Percentiles rank a stretch among this genome's conserved stretches.
Conservation (phyloP, 306 rosid genomes). For the Pyrus betulifolia region DNA sequence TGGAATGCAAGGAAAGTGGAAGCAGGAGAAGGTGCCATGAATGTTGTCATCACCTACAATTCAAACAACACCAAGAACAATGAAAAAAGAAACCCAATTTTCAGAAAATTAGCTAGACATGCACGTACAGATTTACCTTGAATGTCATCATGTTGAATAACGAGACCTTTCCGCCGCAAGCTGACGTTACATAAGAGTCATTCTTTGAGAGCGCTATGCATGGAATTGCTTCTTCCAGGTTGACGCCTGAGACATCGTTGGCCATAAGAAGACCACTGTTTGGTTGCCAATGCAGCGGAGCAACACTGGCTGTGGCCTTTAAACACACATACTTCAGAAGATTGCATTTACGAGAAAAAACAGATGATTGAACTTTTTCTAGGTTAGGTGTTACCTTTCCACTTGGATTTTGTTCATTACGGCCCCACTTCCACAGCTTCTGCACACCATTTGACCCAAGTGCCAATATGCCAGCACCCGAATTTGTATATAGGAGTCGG, state of each 20-base stretch:
- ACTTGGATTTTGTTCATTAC: conserved; percentile 56
- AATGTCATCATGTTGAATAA: conserved; percentile 80
- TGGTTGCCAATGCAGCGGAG: conserved; percentile 85
- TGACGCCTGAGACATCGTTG: conserved; percentile 70
- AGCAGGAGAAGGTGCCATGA: conserved; percentile 73
- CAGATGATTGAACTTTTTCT: conserved; percentile 1
- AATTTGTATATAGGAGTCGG: conserved; percentile 68
- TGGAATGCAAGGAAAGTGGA: conserved; percentile 76
- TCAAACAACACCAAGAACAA: conserved; percentile 10
- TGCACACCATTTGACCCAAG: conserved; percentile 84
- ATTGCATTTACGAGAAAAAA: conserved; percentile 1
- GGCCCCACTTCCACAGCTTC: conserved; percentile 84
- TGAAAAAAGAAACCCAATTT: conserved; percentile 6
- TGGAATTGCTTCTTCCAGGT: conserved; percentile 81
- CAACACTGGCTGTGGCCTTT: conserved; percentile 79
- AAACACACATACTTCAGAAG: conserved; percentile 33
- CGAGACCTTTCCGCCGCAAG: conserved; percentile 81
- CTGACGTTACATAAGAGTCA: conserved; percentile 81
- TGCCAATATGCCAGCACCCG: conserved; percentile 79
- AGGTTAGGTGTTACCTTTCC: conserved; percentile 51
- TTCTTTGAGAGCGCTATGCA: conserved; percentile 86
- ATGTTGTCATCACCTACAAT: conserved; percentile 80
- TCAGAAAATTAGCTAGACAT: conserved; percentile 2
- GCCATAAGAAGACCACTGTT: conserved; percentile 81
- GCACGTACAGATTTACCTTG: conserved; percentile 34